Percentiles rank a stretch among this genome's conserved stretches.
Evolutionary conservation across 2,329 filamentous ascomycete genomes (phyloP).

Genomic region (Trichophyton mentagrophytes): DNA sequence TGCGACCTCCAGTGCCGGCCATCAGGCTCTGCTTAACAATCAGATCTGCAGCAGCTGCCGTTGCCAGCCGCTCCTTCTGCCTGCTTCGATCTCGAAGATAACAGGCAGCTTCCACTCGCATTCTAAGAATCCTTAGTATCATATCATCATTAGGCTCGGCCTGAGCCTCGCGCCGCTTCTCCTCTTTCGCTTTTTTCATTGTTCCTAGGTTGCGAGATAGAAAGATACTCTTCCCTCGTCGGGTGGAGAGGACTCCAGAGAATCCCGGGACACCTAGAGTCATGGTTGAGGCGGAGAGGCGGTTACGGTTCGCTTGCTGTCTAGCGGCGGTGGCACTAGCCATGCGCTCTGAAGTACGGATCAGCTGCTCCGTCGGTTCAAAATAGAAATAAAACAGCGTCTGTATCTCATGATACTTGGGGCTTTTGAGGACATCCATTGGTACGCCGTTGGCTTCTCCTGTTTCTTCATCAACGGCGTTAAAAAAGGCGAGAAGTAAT

Average conservation of each 20-base stretch:
- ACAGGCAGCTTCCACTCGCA: slow-evolving; percentile 76
- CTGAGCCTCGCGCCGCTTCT: slow-evolving; percentile 88
- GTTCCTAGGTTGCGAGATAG: slow-evolving; percentile 87
- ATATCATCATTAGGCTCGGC: slow-evolving; percentile 96
- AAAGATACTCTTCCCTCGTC: slow-evolving; percentile 63
- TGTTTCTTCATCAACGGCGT: slow-evolving; percentile 72
- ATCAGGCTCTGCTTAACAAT: slow-evolving; percentile 88
- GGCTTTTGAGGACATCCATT: slow-evolving; percentile 81
- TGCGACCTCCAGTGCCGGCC: slow-evolving; percentile 42
- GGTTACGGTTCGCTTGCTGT: slow-evolving; percentile 55
- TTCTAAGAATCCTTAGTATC: slow-evolving; percentile 86
- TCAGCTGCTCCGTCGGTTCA: slow-evolving; percentile 76
- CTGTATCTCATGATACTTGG: slow-evolving; percentile 95
- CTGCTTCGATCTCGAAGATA: slow-evolving; percentile 85
- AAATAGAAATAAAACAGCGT: slow-evolving; percentile 99
- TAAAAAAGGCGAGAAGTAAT: slow-evolving; percentile 86
- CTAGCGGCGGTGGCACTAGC: slow-evolving; percentile 70
- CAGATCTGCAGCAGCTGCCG: slow-evolving; percentile 77
- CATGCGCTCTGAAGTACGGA: slow-evolving; percentile 94
- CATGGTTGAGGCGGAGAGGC: slow-evolving; percentile 54
- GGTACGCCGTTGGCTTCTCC: slow-evolving; percentile 80
- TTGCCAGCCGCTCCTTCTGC: slow-evolving; percentile 86
- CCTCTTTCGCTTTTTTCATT: slow-evolving; percentile 90
- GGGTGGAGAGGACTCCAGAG: slow-evolving; percentile 35
- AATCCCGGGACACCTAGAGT: slow-evolving; percentile 28